Evolutionary conservation across 768 basidiomycete genomes (phyloP).

Genomic region (Russula compacta): DNA sequence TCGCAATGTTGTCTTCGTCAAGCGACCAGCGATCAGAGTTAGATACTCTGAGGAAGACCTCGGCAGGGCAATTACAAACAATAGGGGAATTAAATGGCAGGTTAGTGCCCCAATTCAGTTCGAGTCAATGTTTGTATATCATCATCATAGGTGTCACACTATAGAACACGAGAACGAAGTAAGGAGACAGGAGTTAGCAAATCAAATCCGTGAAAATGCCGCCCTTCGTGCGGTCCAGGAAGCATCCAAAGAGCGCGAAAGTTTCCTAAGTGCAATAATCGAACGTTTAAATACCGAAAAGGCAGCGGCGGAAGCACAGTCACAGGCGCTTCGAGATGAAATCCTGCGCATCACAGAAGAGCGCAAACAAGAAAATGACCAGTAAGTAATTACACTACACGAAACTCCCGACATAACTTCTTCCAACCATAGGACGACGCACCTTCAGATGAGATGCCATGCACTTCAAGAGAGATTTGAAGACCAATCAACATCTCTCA

Average conservation of each 20-base stretch:
- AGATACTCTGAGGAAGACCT: conserved; percentile 4
- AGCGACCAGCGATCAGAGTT: conserved; percentile 10
- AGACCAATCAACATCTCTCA: conserved; percentile 43
- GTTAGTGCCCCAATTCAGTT: not conserved
- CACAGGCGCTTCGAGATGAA: conserved; percentile 3
- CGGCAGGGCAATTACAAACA: conserved; percentile 7
- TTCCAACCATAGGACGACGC: conserved; percentile 3
- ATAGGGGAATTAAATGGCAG: conserved; percentile 12
- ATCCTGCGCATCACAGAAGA: conserved; percentile 3
- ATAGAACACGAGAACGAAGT: conserved; percentile 10
- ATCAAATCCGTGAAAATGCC: not conserved
- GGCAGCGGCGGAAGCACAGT: not conserved
- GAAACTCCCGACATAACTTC: not conserved
- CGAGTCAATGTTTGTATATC: not conserved
- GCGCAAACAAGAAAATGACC: conserved; percentile 6
- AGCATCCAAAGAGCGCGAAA: conserved; percentile 7
- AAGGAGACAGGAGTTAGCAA: conserved; percentile 7
- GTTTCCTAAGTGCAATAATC: not conserved
- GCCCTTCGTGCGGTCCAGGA: conserved; percentile 1
- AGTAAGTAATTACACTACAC: not conserved
- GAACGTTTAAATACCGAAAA: conserved; percentile 11
- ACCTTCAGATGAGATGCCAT: conserved; percentile 25
- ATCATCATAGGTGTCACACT: not conserved
- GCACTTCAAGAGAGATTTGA: conserved; percentile 53
- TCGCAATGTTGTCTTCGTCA: conserved; percentile 10